These are phyloP conservation scores for Geotrichum ghanense DNA, from an alignment of 805 yeast species.

Conservation along the genomic window DNA sequence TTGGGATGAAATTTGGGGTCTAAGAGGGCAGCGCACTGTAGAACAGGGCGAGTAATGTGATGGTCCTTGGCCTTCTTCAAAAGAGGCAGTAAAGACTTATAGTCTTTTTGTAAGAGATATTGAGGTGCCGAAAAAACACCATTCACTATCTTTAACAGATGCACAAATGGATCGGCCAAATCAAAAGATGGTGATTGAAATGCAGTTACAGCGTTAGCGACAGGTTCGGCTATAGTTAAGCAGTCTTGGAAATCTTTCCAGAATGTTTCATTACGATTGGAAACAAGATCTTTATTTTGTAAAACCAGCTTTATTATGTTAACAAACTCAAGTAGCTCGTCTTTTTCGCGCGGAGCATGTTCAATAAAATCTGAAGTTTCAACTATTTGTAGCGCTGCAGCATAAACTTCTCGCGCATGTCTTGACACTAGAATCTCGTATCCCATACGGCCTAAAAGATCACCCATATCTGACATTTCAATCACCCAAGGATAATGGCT, in stretches of 20 bases:
- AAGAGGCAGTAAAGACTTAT: neutral
- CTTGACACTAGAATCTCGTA: neutral
- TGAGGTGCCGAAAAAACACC: neutral
- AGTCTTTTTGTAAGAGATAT: neutral
- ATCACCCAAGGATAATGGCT: neutral
- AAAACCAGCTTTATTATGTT: neutral
- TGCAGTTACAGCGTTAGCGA: neutral
- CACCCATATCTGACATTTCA: neutral
- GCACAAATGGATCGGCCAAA: neutral
- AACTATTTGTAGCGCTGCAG: neutral
- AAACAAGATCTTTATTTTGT: neutral
- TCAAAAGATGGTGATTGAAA: neutral
- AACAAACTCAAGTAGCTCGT: neutral
- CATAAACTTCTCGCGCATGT: neutral
- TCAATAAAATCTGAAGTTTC: neutral
- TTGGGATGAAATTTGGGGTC: constrained; percentile 1
- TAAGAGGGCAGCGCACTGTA: neutral
- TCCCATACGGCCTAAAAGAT: neutral
- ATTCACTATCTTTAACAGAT: neutral
- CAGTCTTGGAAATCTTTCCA: neutral
- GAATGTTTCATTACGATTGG: neutral
- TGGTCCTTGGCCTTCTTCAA: constrained; percentile 1
- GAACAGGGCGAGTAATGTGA: neutral
- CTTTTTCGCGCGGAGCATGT: neutral
- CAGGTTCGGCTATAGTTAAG: neutral